Evolutionary conservation across 2,329 filamentous ascomycete species (phyloP).

Genomic region (Colletotrichum sp.): DNA sequence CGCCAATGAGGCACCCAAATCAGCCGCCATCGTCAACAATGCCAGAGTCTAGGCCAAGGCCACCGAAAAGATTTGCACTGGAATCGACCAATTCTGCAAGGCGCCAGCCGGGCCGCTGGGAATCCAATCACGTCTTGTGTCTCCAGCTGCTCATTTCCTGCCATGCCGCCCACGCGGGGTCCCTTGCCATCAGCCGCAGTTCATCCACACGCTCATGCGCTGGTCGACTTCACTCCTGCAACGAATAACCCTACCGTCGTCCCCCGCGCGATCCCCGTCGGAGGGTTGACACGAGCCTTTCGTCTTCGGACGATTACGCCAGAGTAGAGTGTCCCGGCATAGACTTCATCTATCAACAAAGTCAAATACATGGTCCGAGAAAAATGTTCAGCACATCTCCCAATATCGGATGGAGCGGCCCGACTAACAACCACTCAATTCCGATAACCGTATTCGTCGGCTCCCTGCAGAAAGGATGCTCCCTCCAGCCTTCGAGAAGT

Average conservation of each 20-base stretch:
- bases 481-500: conserved; percentile 6
- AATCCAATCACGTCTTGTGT: not conserved
- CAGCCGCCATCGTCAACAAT: not conserved
- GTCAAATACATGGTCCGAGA: not conserved
- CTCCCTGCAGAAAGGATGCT: not conserved
- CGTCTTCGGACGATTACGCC: not conserved
- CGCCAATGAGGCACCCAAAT: not conserved
- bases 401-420: conserved; percentile 4
- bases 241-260: conserved; percentile 6
- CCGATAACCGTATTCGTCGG: not conserved
- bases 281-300: not conserved
- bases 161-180: not conserved
- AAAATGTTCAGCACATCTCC: not conserved
- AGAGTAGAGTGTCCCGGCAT: not conserved
- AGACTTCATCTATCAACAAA: not conserved
- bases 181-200: conserved; percentile 9
- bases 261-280: not conserved
- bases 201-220: not conserved
- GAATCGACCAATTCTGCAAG: conserved; percentile 3
- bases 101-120: not conserved
- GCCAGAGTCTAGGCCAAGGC: not conserved
- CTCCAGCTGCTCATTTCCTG: not conserved
- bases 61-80: not conserved
- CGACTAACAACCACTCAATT: not conserved
- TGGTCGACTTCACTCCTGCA: not conserved